Base-by-base conservation (phyloP, 176 grass and related monocot genomes). In the Oropetium thomaeum region DNA sequence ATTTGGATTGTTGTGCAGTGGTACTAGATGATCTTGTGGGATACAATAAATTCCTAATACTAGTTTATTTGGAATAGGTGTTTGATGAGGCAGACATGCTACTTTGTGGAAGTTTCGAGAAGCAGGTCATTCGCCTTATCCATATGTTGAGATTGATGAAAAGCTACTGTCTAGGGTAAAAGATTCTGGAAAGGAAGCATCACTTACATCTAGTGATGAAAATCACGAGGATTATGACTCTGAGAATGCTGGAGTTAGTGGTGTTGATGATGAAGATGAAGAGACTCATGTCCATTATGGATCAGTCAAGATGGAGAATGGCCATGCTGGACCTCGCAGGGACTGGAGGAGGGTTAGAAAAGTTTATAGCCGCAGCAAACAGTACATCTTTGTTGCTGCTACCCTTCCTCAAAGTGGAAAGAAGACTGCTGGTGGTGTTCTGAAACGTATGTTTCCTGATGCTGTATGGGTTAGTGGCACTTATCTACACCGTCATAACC, bases 1-100 rank as follows among this genome's bases (percentile, higher is more conserved):
- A 32, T 66, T 47, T 73, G 31, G 35, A 47, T 45, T 47, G 4
- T 26, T n/a, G n/a, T n/a, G n/a, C n/a, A n/a, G n/a, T n/a, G 55
- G 15, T 71, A 3, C 41, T 70, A 51, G 25, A 78, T 77, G 19
- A 78, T 77, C 40, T 72, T n/a, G 15, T 20, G n/a, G 60, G 27
- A n/a, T 51, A 29, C 2, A 4, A 55, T n/a, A 23, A 49, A 37
- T 20, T 77, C 38, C 25, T 87, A 40, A 87, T 51, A 60, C 3
- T 30, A 58, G 68, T 73, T 74, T 59, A 9, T 86, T 74, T 83
- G 35, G 70, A 73, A 81, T 73, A 98, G 91, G 95, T 98, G 23
- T 94, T 98, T 86, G 96, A 98, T 81, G 96, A 98, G 84, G 96
- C 91, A 71, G 91, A 98, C 72, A 98, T 98, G 91, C 89, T 98